These are phyloP conservation scores for Elongisporangium undulatum DNA, from an alignment of 352 stramenopile species.

Conservation along the genomic window DNA sequence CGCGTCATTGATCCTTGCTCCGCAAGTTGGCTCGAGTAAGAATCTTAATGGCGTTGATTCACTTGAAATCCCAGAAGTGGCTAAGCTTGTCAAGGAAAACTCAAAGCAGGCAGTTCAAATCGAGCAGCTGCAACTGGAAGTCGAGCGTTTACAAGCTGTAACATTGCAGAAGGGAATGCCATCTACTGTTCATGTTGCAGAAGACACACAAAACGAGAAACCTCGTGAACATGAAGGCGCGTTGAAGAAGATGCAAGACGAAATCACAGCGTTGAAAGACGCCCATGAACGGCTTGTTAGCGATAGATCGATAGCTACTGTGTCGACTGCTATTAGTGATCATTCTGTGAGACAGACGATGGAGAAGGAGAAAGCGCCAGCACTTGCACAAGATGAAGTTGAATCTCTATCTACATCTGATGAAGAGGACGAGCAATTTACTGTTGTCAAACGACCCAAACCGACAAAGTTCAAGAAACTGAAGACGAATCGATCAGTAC, in stretches of 20 bases:
- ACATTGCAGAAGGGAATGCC: not conserved
- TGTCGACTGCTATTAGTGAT: not conserved
- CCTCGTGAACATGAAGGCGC: not conserved
- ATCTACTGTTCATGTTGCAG: not conserved
- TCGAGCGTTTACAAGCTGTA: conserved; percentile 3
- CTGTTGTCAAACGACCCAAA: not conserved
- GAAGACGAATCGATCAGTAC: conserved; percentile 6
- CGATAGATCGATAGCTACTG: not conserved
- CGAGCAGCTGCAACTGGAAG: conserved; percentile 6
- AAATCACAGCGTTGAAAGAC: not conserved
- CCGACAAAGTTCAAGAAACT: conserved; percentile 2
- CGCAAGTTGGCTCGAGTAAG: not conserved
- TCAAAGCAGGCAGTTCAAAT: conserved; percentile 3
- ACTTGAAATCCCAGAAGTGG: not conserved
- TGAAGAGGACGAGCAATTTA: conserved; percentile 9
- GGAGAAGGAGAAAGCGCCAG: no score
- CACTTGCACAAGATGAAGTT: conserved; percentile 3
- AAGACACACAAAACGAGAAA: not conserved
- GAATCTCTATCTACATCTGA: conserved; percentile 12
- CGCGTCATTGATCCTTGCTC: not conserved
- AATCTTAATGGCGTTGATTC: not conserved
- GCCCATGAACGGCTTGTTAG: not conserved
- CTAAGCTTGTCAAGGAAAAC: not conserved
- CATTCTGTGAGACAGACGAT: not conserved
- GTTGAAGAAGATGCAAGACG: not conserved